Evolutionary conservation across 345 rosid species (phyloP), one percentile per base, ranked within the genome.

Genomic region (Linum tenue): DNA sequence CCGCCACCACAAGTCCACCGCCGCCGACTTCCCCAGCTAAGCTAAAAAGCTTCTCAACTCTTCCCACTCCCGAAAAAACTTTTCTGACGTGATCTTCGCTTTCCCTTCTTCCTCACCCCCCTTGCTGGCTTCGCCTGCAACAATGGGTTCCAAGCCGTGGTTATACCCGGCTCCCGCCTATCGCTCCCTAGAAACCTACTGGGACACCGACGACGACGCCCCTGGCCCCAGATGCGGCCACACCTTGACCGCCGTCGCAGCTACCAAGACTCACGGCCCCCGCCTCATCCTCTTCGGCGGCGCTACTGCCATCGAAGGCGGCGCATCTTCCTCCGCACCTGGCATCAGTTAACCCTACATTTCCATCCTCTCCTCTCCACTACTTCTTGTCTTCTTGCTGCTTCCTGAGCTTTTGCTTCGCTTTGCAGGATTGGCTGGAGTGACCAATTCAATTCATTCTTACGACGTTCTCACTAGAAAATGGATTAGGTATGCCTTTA

Each of bases 271-370:
- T 59, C 87, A 84, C 3, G 99, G 97, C 17, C 99, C 99, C 69
- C 83, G 99, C 10, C 84, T 90, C 42, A 90, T 94, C 55, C 97
- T 94, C 72, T 94, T 94, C 61, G 99, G 96, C 39, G 99, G 97
- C 74, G 91, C 97, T 72, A 94, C 99, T 1, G 99, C 99, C 70
- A 94, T 94, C 64, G 97, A 90, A 62, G 96, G 99, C 48, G 99
- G 99, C 56, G 78, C 68, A 36, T 70, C 95, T 69, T 77, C 89
- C 53, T 81, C 97, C 1, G 79, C 88, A 7, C 96, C 96, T 37
- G 97, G 99, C 78, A 94, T 94, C 88, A 90, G 99, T 92, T 79
- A 84, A 63, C 5, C 4, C 37, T 22, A 22, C 39, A 11, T 37
- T 41, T 59, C n/a, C n/a, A n/a, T n/a, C 60, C 31, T 22, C 62